phyloP scores from a whole-genome alignment of 2,329 filamentous ascomycete genomes.

The Coniochaeta prunicola region DNA sequence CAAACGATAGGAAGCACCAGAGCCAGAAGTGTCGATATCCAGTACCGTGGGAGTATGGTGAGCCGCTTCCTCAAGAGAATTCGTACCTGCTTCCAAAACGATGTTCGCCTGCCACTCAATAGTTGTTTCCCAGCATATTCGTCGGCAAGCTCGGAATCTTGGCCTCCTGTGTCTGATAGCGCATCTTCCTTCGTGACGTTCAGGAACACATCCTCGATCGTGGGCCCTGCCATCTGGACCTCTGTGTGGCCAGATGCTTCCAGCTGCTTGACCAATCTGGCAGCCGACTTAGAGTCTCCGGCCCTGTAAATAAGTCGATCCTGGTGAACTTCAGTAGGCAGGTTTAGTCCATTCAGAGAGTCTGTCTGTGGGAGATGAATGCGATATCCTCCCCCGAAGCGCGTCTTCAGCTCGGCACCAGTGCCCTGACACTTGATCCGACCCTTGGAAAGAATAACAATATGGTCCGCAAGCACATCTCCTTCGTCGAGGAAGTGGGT shows the following conservation, averaged over 20 bases:
- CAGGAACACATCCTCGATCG: constrained; percentile 26
- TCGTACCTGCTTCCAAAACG: constrained; percentile 11
- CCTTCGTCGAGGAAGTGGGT: constrained; percentile 68
- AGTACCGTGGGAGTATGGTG: constrained; percentile 12
- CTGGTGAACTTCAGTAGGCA: constrained; percentile 40
- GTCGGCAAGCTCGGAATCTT: not conserved
- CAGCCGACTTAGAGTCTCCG: constrained; percentile 24
- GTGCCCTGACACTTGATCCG: constrained; percentile 55
- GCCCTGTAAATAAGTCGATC: constrained; percentile 49
- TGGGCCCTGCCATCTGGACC: constrained; percentile 21
- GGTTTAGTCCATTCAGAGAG: constrained; percentile 22
- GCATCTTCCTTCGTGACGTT: constrained; percentile 15
- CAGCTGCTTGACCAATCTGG: constrained; percentile 29
- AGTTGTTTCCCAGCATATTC: constrained; percentile 2
- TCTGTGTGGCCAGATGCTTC: constrained; percentile 37
- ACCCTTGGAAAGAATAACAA: constrained; percentile 58
- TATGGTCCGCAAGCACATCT: constrained; percentile 60
- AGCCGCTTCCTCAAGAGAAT: constrained; percentile 15
- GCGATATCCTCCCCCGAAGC: constrained; percentile 56
- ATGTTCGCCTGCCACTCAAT: constrained; percentile 5
- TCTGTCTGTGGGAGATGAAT: constrained; percentile 31
- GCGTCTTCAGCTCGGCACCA: constrained; percentile 56
- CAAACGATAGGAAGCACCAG: constrained; percentile 13
- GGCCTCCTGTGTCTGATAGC: not conserved
- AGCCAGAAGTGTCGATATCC: constrained; percentile 12